Evolutionary conservation across 1,284 basidiomycete genomes (phyloP).

Genomic region (Cryptococcus sp.): DNA sequence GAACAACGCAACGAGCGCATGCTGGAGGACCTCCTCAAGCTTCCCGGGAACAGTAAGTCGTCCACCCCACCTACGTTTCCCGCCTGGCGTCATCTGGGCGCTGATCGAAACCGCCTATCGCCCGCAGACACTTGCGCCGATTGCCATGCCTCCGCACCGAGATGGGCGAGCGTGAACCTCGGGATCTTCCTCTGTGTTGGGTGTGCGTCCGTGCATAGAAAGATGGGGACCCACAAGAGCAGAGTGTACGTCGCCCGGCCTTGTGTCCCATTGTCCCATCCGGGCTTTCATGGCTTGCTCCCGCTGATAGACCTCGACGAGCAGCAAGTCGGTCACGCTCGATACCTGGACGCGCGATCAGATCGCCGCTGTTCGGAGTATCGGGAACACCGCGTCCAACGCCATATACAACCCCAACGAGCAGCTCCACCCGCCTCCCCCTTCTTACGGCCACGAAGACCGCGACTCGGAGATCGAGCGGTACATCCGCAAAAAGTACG

Average conservation of each 20-base stretch:
- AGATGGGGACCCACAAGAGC: constrained; percentile 48
- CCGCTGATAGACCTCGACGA: neutral
- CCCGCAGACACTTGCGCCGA: constrained; percentile 46
- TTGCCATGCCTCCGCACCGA: constrained; percentile 41
- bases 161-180: constrained; percentile 48
- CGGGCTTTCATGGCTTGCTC: neutral
- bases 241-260: constrained; percentile 38
- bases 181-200: constrained; percentile 45
- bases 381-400: constrained; percentile 46
- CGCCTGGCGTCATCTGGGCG: neutral
- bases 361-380: constrained; percentile 34
- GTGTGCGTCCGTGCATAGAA: constrained; percentile 46
- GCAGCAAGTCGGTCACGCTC: constrained; percentile 48
- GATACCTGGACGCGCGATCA: constrained; percentile 50
- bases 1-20: constrained; percentile 43
- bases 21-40: constrained; percentile 43
- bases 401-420: constrained; percentile 47
- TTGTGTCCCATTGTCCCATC: neutral
- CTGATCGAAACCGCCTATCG: constrained; percentile 1
- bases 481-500: constrained; percentile 49
- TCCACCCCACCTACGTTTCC: neutral
- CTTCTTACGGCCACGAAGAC: constrained; percentile 33
- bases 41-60: constrained; percentile 47
- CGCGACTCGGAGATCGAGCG: constrained; percentile 47
- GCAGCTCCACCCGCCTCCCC: constrained; percentile 37